Evolutionary conservation across 2,329 filamentous ascomycete species (phyloP).

Genomic region (Juglanconis oblonga): DNA sequence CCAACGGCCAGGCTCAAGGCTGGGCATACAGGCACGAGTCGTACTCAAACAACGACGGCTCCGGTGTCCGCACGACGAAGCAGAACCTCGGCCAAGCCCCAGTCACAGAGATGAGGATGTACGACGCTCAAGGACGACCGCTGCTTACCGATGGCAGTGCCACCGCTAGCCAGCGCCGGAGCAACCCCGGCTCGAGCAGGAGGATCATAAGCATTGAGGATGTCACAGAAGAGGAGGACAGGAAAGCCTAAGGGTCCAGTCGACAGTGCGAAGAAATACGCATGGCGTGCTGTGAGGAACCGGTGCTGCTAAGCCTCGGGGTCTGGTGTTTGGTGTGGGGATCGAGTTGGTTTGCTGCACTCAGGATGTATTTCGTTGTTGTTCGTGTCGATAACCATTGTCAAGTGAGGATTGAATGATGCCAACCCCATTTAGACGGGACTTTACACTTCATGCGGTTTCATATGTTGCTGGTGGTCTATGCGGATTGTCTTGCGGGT

Average conservation of each 20-base stretch:
- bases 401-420: neutral
- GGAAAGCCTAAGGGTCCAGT: neutral
- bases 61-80: conserved; percentile 12
- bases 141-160: neutral
- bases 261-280: neutral
- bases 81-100: conserved; percentile 14
- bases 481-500: too few relatives aligned
- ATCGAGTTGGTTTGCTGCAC: too few relatives aligned
- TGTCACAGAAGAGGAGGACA: conserved; percentile 13
- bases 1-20: conserved; percentile 12
- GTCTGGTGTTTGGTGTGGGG: too few relatives aligned
- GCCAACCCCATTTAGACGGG: too few relatives aligned
- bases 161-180: neutral
- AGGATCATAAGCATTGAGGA: conserved; percentile 19
- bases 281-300: neutral
- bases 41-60: conserved; percentile 12
- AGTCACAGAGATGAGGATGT: conserved; percentile 7
- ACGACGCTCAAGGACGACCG: conserved; percentile 12
- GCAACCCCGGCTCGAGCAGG: neutral
- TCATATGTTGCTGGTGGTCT: too few relatives aligned
- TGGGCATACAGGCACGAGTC: conserved; percentile 13
- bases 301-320: too few relatives aligned
- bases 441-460: too few relatives aligned
- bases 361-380: too few relatives aligned
- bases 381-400: neutral